Evolutionary conservation across 805 yeast genomes (phyloP).

Genomic region (Nadsonia fulvescens): DNA sequence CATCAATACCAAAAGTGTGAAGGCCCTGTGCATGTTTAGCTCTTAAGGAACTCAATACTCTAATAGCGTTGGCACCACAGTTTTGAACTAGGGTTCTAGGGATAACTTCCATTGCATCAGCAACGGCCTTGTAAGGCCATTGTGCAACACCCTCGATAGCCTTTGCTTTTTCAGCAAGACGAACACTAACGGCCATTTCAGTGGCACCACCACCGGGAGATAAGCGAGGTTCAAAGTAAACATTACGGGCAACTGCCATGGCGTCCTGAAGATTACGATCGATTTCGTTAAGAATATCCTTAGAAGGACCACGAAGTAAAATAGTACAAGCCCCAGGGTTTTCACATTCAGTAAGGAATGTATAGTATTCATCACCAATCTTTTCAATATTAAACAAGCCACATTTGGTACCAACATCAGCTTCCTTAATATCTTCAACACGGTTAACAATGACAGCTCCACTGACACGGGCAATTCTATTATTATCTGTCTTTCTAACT

Average conservation of each 20-base stretch:
- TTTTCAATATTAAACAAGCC: slow-evolving; percentile 84
- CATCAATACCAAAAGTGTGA: slow-evolving; percentile 80
- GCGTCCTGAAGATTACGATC: slow-evolving; percentile 97
- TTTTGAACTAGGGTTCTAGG: slow-evolving; percentile 95
- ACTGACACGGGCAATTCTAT: slow-evolving; percentile 90
- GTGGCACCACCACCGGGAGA: slow-evolving; percentile 99
- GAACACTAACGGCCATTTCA: slow-evolving; percentile 93
- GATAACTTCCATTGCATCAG: slow-evolving; percentile 96
- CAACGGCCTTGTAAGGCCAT: slow-evolving; percentile 98
- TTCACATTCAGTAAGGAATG: slow-evolving; percentile 62
- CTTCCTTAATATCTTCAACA: slow-evolving; percentile 80
- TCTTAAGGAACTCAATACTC: slow-evolving; percentile 74
- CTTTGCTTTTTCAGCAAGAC: slow-evolving; percentile 77
- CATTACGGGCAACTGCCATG: slow-evolving; percentile 92
- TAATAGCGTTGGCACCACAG: slow-evolving; percentile 93
- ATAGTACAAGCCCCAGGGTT: slow-evolving; percentile 90
- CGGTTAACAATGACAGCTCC: slow-evolving; percentile 96
- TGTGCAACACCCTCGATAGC: slow-evolving; percentile 86
- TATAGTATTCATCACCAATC: slow-evolving; percentile 93
- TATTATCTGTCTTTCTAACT: slow-evolving; percentile 87
- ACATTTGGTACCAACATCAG: slow-evolving; percentile 78
- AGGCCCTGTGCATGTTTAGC: slow-evolving; percentile 92
- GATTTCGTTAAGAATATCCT: slow-evolving; percentile 88
- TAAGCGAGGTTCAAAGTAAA: slow-evolving; percentile 80
- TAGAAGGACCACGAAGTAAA: slow-evolving; percentile 86